Percentiles rank a stretch among this genome's conserved stretches.
These are phyloP conservation scores for Ilex aquifolium DNA, from an alignment of 257 asterid species.

Conservation along the genomic window DNA sequence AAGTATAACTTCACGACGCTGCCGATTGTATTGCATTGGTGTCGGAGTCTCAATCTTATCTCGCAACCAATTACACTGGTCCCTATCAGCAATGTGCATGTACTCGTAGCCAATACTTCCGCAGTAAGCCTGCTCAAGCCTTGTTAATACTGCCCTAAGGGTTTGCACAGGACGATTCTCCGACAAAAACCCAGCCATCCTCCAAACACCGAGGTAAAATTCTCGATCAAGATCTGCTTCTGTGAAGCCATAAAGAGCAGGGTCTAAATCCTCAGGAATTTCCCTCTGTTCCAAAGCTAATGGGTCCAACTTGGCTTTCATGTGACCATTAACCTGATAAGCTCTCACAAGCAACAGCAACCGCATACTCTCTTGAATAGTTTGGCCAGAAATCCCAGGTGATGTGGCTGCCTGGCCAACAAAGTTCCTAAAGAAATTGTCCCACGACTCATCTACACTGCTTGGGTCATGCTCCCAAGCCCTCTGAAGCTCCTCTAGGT, in stretches of 20 bases:
- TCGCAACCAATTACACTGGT: slow-evolving; percentile 28
- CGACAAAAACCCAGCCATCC: slow-evolving; percentile 27
- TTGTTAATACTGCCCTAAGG: slow-evolving; percentile 22
- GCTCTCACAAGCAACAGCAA: slow-evolving; percentile 26
- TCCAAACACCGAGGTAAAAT: slow-evolving; percentile 32
- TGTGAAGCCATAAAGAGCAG: slow-evolving; percentile 26
- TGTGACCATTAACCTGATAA: slow-evolving; percentile 32
- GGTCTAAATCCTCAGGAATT: slow-evolving; percentile 27
- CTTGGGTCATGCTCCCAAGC: slow-evolving; percentile 36
- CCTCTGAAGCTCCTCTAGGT: slow-evolving; percentile 36
- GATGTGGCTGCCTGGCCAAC: slow-evolving; percentile 35
- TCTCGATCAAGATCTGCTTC: slow-evolving; percentile 32
- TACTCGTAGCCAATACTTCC: slow-evolving; percentile 28
- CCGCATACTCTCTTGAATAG: slow-evolving; percentile 34
- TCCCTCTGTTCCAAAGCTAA: slow-evolving; percentile 20
- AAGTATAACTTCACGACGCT: slow-evolving; percentile 30
- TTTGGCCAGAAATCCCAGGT: slow-evolving; percentile 32
- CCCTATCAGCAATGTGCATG: slow-evolving; percentile 34
- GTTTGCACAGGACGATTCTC: slow-evolving; percentile 36
- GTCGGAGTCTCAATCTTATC: slow-evolving; percentile 27
- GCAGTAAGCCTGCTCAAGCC: slow-evolving; percentile 31
- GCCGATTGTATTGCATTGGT: slow-evolving; percentile 21
- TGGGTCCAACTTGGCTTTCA: slow-evolving; percentile 33
- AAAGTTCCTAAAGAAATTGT: slow-evolving; percentile 31
- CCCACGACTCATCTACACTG: slow-evolving; percentile 34